phyloP scores from a whole-genome alignment of 78 protist species.

The Thecamonas trahens region DNA sequence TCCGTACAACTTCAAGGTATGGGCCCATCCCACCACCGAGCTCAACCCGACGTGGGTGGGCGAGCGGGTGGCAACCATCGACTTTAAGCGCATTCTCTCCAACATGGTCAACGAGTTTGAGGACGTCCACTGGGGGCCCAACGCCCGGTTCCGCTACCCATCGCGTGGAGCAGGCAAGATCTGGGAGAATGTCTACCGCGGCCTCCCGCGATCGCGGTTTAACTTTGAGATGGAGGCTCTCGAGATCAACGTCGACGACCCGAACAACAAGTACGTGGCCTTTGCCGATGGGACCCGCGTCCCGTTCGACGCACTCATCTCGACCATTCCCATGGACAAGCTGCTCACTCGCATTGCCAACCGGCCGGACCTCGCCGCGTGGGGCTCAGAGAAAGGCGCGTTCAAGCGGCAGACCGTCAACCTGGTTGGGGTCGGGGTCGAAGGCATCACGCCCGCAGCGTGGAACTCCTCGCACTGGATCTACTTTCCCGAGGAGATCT shows the following conservation, averaged over 20 bases:
- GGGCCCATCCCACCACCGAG: slow-evolving; percentile 23
- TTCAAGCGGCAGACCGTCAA: slow-evolving; percentile 12
- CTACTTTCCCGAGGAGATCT: slow-evolving; percentile 19
- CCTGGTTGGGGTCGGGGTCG: no score
- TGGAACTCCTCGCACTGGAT: slow-evolving; percentile 3
- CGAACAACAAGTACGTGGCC: not conserved
- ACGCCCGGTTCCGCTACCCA: slow-evolving; percentile 21
- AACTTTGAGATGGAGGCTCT: not conserved
- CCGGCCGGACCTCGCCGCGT: not conserved
- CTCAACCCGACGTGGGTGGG: slow-evolving; percentile 13
- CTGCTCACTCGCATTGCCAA: not conserved
- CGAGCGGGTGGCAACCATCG: slow-evolving; percentile 28
- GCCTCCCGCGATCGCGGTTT: no score
- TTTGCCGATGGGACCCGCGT: not conserved
- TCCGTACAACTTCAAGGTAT: slow-evolving; percentile 30
- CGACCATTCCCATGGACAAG: slow-evolving; percentile 8
- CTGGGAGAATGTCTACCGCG: not conserved
- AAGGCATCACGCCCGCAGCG: not conserved
- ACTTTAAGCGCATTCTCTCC: not conserved
- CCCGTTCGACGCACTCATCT: slow-evolving; percentile 10
- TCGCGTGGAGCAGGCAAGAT: slow-evolving; percentile 12
- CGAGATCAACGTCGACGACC: not conserved
- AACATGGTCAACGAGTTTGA: not conserved
- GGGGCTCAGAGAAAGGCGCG: not conserved
- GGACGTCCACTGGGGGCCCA: slow-evolving; percentile 22